These are phyloP conservation scores for Leucosporidium yakuticum DNA, from an alignment of 768 basidiomycete genomes.

Conservation along the genomic window DNA sequence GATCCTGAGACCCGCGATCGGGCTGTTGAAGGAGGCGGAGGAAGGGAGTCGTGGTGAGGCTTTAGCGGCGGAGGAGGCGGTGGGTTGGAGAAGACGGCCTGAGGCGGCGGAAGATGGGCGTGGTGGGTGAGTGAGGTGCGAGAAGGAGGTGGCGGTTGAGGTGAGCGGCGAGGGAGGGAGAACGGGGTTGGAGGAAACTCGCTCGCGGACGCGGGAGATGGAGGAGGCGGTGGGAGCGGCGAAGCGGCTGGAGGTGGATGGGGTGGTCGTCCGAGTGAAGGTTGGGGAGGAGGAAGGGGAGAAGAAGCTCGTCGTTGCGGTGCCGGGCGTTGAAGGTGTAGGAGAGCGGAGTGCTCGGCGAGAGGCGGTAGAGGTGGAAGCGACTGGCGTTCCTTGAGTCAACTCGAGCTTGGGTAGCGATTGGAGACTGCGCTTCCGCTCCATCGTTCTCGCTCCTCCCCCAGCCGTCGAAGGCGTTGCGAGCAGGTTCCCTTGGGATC, in stretches of 20 bases:
- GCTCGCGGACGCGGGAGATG: constrained; percentile 4
- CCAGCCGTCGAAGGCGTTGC: neutral
- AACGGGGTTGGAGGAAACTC: constrained; percentile 12
- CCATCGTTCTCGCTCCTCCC: constrained; percentile 3
- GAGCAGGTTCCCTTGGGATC: constrained; percentile 19
- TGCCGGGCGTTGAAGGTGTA: neutral
- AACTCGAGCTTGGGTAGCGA: too few relatives aligned
- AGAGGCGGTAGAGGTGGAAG: neutral
- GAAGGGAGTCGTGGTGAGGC: neutral
- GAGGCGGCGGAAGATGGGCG: neutral
- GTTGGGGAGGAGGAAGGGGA: too few relatives aligned
- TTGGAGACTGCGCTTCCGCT: constrained; percentile 16
- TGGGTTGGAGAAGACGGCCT: constrained; percentile 9
- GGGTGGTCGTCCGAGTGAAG: neutral
- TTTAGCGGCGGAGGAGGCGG: constrained; percentile 11
- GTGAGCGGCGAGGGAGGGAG: neutral
- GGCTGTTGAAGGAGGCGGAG: neutral
- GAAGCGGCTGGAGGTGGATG: constrained; percentile 2
- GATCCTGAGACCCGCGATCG: neutral
- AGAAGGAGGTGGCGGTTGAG: neutral
- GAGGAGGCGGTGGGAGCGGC: constrained; percentile 29
- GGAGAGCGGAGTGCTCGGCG: neutral
- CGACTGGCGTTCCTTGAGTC: constrained; percentile 9
- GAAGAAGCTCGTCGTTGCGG: too few relatives aligned
- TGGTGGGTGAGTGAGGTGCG: neutral